Evolutionary conservation across 495 filamentous ascomycete genomes (phyloP), one percentile per base, ranked within the genome.

Genomic region (Lepraria neglecta): DNA sequence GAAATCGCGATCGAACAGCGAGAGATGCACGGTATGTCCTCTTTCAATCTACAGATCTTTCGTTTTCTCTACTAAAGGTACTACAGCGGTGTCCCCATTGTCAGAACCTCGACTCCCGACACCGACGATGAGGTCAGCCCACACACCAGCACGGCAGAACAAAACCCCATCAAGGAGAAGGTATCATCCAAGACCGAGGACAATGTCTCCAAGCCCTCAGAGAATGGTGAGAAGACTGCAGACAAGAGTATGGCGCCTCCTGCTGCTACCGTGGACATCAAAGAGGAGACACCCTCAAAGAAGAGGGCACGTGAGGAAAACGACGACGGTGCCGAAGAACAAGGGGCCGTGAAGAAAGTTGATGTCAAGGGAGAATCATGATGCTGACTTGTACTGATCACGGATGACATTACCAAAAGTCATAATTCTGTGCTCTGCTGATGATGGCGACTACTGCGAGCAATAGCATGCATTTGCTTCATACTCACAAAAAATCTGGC

Each of bases 281-380:
- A 47, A 30, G 47, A 45, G 11, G 63, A 67, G 6, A 53, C 67
- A 12, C 58, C 33, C 1, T 72, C 73, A 50, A 75, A 80, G 67
- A 81, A 81, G 74, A 78, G 78, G n/a, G 59, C 69, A 44, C 77
- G 76, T 11, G 51, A 54, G 14, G 77, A 79, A 44, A 47, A 64
- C 30, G 66, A 65, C 43, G 62, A 70, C 40, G 75, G 69, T 56
- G 68, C 68, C 2, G 54, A 61, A 21, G 42, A 43, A 19, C 73
- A 77, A 45, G 73, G 71, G 61, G 71, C 76, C 15, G 64, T 76
- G 38, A 80, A 81, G 73, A 80, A 80, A 70, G 70, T 78, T 12
- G 78, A 79, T 64, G 65, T 70, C 7, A 61, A 56, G 44, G 51
- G 19, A 42, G 51, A 61, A 24, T 61, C 42, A 21, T 56, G n/a